These are phyloP conservation scores for Cordyceps fumosorosea DNA, from an alignment of 2,329 filamentous ascomycete species.

Conservation along the genomic window DNA sequence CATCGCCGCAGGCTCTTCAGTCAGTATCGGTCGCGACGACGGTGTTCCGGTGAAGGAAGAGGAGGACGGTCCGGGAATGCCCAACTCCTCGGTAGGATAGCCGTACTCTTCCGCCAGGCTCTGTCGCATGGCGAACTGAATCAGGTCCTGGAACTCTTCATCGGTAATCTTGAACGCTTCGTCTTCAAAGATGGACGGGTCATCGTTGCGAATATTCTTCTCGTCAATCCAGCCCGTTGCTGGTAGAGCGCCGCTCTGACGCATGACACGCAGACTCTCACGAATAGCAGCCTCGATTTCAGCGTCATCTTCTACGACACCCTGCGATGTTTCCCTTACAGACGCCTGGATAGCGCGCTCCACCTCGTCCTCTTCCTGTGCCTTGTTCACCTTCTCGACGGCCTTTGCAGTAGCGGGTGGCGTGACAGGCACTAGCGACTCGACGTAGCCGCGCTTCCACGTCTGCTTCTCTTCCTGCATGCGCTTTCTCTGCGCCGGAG, in stretches of 20 bases:
- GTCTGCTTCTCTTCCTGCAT: constrained; percentile 41
- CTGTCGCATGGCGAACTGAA: constrained; percentile 50
- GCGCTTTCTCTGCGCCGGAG: constrained; percentile 45
- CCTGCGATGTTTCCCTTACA: constrained; percentile 62
- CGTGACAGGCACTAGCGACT: constrained; percentile 14
- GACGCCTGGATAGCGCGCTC: constrained; percentile 66
- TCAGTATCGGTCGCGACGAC: neutral
- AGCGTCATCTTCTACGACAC: constrained; percentile 62
- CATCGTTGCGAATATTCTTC: constrained; percentile 20
- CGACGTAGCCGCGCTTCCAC: constrained; percentile 31
- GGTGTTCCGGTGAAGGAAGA: neutral
- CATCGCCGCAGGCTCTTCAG: neutral
- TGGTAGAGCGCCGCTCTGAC: constrained; percentile 20
- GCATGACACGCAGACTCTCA: constrained; percentile 58
- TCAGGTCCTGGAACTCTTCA: constrained; percentile 49
- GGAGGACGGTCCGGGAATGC: constrained; percentile 7
- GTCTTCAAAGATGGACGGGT: constrained; percentile 29
- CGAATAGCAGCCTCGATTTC: constrained; percentile 68
- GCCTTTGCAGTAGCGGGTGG: neutral
- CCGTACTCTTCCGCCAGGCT: constrained; percentile 33
- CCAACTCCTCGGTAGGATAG: constrained; percentile 16
- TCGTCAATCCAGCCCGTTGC: constrained; percentile 13
- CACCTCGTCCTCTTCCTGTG: constrained; percentile 46
- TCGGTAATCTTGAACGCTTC: constrained; percentile 44
- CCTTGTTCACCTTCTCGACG: neutral